Evolutionary conservation across 2,329 filamentous ascomycete genomes (phyloP).

Genomic region (Diplodia scrobiculata): DNA sequence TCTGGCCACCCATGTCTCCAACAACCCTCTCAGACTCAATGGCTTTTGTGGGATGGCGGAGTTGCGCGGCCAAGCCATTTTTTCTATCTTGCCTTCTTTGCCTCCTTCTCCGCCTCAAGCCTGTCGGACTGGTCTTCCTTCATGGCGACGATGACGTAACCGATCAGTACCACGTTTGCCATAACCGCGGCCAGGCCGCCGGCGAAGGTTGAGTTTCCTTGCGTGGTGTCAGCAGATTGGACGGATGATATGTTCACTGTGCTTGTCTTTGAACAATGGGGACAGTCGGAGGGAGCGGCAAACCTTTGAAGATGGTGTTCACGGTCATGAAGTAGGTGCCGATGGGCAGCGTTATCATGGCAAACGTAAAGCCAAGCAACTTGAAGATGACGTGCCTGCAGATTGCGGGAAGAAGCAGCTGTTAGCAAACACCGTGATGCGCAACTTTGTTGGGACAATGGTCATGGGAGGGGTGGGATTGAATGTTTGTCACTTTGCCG

Average conservation of each 20-base stretch:
- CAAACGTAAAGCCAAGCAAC: slow-evolving; percentile 83
- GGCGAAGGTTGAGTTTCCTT: slow-evolving; percentile 86
- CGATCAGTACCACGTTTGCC: slow-evolving; percentile 86
- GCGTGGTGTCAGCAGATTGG: background rate
- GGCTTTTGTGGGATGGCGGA: background rate
- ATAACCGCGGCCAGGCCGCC: slow-evolving; percentile 83
- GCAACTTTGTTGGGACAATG: too few relatives aligned
- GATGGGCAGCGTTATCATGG: slow-evolving; percentile 87
- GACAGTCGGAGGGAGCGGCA: background rate
- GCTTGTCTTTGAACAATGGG: background rate
- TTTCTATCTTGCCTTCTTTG: slow-evolving; percentile 43
- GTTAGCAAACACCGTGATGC: slow-evolving; percentile 10
- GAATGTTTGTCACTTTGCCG: too few relatives aligned
- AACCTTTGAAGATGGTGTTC: slow-evolving; percentile 69
- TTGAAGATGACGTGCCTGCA: slow-evolving; percentile 75
- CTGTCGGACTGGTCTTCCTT: slow-evolving; percentile 70
- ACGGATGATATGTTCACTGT: background rate
- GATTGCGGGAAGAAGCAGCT: slow-evolving; percentile 48
- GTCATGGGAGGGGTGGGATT: too few relatives aligned
- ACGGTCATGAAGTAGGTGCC: slow-evolving; percentile 84
- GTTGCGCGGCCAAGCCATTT: background rate
- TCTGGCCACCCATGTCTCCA: background rate
- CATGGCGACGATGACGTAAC: slow-evolving; percentile 91
- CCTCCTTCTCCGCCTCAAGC: slow-evolving; percentile 50
- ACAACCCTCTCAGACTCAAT: background rate